Conservation (phyloP, 208 protist species). For the Wallacemonas collosoma region DNA sequence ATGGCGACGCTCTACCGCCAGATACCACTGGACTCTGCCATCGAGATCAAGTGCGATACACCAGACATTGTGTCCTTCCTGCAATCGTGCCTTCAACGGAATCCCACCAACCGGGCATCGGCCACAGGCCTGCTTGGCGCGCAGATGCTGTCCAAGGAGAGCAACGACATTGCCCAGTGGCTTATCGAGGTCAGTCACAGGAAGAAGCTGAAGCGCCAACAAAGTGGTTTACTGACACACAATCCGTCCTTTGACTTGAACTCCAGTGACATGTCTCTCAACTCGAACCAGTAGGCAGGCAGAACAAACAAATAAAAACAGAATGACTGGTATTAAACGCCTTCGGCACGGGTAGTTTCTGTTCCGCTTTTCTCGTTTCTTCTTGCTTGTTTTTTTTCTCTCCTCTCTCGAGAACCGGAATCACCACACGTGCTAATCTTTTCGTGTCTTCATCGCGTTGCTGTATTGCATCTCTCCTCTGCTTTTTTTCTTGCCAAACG, state of each 20-base stretch:
- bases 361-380: constrained; percentile 3
- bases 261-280: constrained; percentile 24
- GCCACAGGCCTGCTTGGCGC: constrained; percentile 58
- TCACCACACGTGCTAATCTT: neutral
- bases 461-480: neutral
- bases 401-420: neutral
- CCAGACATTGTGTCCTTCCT: constrained; percentile 59
- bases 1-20: constrained; percentile 73
- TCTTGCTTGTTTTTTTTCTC: constrained; percentile 13
- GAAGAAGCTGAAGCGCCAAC: constrained; percentile 32
- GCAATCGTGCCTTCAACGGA: constrained; percentile 54
- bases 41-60: constrained; percentile 63
- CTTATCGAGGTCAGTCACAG: constrained; percentile 26
- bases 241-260: constrained; percentile 30
- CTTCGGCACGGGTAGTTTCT: too few relatives aligned
- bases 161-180: constrained; percentile 51
- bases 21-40: constrained; percentile 44
- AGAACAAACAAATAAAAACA: too few relatives aligned
- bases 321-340: too few relatives aligned
- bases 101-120: constrained; percentile 46
- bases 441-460: neutral
- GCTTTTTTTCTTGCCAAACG: neutral
- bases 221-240: constrained; percentile 11
- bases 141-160: constrained; percentile 41
- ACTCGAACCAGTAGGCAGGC: constrained; percentile 25